Percentiles rank a stretch among this genome's conserved stretches.
phyloP scores from a whole-genome alignment of 208 protist genomes.

The Trypanosoma lewisi region DNA sequence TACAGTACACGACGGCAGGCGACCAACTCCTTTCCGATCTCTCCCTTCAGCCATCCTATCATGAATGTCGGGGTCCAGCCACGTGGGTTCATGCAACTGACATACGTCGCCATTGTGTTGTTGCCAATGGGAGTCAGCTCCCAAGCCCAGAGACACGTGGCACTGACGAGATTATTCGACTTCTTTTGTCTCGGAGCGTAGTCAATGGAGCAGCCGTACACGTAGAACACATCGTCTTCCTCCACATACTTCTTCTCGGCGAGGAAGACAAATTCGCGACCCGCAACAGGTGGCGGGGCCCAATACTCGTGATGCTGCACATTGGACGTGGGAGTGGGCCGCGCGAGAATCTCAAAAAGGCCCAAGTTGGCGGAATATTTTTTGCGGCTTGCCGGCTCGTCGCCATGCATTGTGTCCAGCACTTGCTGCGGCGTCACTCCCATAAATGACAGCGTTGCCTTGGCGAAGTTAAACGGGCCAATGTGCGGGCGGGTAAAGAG shows the following conservation, averaged over 20 bases:
- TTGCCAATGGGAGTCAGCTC: conserved; percentile 40
- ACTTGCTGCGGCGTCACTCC: conserved; percentile 46
- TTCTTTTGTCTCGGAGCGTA: conserved; percentile 30
- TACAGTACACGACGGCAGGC: conserved; percentile 64
- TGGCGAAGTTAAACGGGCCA: conserved; percentile 80
- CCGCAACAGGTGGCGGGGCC: conserved; percentile 66
- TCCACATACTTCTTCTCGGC: conserved; percentile 74
- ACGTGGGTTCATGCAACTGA: conserved; percentile 81
- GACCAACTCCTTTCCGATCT: conserved; percentile 77
- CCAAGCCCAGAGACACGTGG: conserved; percentile 67
- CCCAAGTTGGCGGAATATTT: conserved; percentile 60
- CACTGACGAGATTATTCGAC: conserved; percentile 31
- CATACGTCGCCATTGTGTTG: conserved; percentile 61
- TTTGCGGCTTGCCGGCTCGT: conserved; percentile 48
- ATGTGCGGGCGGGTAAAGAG: conserved; percentile 70
- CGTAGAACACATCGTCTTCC: conserved; percentile 60
- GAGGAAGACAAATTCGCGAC: conserved; percentile 71
- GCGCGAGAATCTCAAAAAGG: conserved; percentile 53
- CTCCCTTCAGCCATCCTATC: conserved; percentile 81
- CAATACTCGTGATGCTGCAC: conserved; percentile 71
- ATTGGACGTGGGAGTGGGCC: conserved; percentile 32
- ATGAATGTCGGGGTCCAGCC: conserved; percentile 86
- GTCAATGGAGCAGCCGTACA: conserved; percentile 80
- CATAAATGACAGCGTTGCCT: conserved; percentile 63
- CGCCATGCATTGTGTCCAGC: conserved; percentile 61